Percentiles rank a stretch among this genome's conserved stretches.
Evolutionary conservation across 768 basidiomycete species (phyloP).

Genomic region (Lentinula sp.): DNA sequence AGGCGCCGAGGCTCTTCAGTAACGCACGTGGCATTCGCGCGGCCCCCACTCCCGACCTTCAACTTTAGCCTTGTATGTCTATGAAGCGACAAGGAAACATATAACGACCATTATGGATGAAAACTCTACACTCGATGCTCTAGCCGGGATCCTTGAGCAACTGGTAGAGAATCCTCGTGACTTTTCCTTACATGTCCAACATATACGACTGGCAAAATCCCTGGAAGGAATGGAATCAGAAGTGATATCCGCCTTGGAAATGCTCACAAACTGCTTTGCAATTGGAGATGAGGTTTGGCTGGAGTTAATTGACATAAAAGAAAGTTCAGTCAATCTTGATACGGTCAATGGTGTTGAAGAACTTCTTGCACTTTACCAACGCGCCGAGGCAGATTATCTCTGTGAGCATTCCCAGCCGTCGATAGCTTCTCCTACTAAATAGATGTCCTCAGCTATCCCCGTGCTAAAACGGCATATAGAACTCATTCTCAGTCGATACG

Average conservation of each 20-base stretch:
- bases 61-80: no score
- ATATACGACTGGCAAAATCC: conserved; percentile 56
- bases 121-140: conserved; percentile 54
- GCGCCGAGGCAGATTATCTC: conserved; percentile 71
- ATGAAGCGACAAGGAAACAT: no score
- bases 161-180: conserved; percentile 57
- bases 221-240: conserved; percentile 55
- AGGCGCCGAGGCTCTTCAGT: no score
- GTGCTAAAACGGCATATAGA: conserved; percentile 64
- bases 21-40: no score
- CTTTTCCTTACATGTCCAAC: conserved; percentile 56
- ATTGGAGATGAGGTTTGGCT: conserved; percentile 70
- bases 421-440: conserved; percentile 10
- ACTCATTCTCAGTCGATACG: conserved; percentile 43
- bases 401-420: conserved; percentile 45
- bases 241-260: conserved; percentile 54
- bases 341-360: conserved; percentile 45
- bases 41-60: no score
- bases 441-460: conserved; percentile 53
- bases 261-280: conserved; percentile 57
- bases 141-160: conserved; percentile 51
- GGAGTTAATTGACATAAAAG: conserved; percentile 55
- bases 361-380: conserved; percentile 53
- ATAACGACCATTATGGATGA: conserved; percentile 40
- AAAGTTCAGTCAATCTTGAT: conserved; percentile 42